phyloP scores from a whole-genome alignment of 371 early-diverging fungal genomes.

The Apophysomyces ossiformis region DNA sequence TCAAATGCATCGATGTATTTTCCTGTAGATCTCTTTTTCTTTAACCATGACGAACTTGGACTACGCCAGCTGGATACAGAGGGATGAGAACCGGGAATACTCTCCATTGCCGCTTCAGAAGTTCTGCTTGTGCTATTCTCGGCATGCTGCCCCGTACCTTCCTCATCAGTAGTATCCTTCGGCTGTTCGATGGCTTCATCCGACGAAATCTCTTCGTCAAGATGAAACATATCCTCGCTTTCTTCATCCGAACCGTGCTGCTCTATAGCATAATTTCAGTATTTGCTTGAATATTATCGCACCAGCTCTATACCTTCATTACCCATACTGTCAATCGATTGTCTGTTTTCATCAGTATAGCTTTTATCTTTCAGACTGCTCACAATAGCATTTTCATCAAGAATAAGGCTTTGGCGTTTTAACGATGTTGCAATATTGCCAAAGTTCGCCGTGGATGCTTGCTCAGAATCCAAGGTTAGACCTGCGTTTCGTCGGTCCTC shows the following conservation, averaged over 20 bases:
- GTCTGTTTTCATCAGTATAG: background rate
- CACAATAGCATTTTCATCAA: slow-evolving; percentile 32
- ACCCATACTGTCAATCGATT: background rate
- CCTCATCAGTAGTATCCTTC: background rate
- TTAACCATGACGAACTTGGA: slow-evolving; percentile 14
- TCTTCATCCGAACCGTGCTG: slow-evolving; percentile 20
- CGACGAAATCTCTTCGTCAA: slow-evolving; percentile 49
- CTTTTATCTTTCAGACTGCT: slow-evolving; percentile 19
- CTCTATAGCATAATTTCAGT: slow-evolving; percentile 5
- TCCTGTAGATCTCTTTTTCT: slow-evolving; percentile 15
- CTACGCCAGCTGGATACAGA: background rate
- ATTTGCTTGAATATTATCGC: background rate
- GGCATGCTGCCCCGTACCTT: background rate
- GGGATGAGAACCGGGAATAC: background rate
- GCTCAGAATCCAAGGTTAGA: background rate
- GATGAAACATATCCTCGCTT: slow-evolving; percentile 43
- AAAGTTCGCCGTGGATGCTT: slow-evolving; percentile 1
- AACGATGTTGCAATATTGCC: slow-evolving; percentile 13
- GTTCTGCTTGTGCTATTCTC: background rate
- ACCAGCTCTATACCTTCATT: background rate
- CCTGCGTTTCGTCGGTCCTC: background rate
- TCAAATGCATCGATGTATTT: slow-evolving; percentile 19
- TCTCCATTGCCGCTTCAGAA: background rate
- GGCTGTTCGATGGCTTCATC: slow-evolving; percentile 12
- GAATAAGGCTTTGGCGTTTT: slow-evolving; percentile 31